Percentiles rank a stretch among this genome's conserved stretches.
Conservation (phyloP, 2,329 filamentous ascomycete species). For the Pseudophaeomoniella oleicola region DNA sequence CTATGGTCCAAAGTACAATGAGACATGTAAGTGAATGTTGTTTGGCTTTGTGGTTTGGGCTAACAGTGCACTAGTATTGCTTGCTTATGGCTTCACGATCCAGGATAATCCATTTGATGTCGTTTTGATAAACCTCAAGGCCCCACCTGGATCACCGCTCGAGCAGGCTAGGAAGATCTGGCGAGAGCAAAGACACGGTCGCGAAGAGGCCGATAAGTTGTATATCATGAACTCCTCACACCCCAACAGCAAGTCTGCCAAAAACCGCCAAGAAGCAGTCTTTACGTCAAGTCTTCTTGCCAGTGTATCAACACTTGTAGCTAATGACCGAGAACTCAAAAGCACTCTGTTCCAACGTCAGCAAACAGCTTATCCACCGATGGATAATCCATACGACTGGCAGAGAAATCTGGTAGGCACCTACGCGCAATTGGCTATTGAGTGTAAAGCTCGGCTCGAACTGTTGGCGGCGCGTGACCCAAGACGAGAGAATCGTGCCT, state of each 20-base stretch:
- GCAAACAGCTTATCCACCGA: slow-evolving; percentile 17
- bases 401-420: slow-evolving; percentile 22
- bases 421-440: slow-evolving; percentile 24
- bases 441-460: slow-evolving; percentile 23
- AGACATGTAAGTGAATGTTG: too few species aligned
- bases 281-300: slow-evolving; percentile 29
- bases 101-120: slow-evolving; percentile 27
- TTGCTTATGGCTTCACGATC: slow-evolving; percentile 32
- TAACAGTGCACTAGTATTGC: slow-evolving; percentile 23
- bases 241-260: slow-evolving; percentile 20
- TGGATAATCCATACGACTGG: slow-evolving; percentile 13
- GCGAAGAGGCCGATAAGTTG: slow-evolving; percentile 11
- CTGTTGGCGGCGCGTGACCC: slow-evolving; percentile 18
- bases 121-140: slow-evolving; percentile 23
- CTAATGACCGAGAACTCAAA: slow-evolving; percentile 25
- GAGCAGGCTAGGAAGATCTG: slow-evolving; percentile 20
- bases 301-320: slow-evolving; percentile 24
- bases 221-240: slow-evolving; percentile 31
- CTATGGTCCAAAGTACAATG: slow-evolving; percentile 63
- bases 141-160: slow-evolving; percentile 23
- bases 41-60: slow-evolving; percentile 9
- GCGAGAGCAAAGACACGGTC: slow-evolving; percentile 18
- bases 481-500: slow-evolving; percentile 1
- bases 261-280: slow-evolving; percentile 22
- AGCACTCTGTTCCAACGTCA: slow-evolving; percentile 15